Percentiles rank a stretch among this genome's conserved stretches.
Conservation (phyloP, 257 asterid species). For the Solanum commersonii region DNA sequence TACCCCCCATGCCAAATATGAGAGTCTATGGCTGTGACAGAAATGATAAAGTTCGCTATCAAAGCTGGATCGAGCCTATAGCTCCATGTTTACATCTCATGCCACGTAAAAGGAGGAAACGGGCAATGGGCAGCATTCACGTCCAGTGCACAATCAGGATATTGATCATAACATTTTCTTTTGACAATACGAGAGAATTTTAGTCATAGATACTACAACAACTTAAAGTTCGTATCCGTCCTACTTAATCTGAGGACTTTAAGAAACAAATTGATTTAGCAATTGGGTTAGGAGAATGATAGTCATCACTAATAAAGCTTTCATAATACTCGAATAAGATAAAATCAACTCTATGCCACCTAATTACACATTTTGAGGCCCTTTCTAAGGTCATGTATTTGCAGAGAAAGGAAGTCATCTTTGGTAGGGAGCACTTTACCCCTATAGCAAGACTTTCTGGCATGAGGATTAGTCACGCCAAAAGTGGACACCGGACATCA, state of each 20-base stretch:
- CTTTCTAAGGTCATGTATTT: neutral
- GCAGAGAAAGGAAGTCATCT: neutral
- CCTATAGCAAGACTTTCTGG: neutral
- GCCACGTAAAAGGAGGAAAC: too few relatives aligned
- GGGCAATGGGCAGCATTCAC: neutral
- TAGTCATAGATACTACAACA: neutral
- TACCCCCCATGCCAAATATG: neutral
- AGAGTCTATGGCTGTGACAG: neutral
- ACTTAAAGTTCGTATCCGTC: neutral
- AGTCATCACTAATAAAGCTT: neutral
- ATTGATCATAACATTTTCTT: neutral
- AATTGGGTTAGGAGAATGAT: neutral
- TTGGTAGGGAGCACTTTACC: neutral
- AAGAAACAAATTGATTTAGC: neutral
- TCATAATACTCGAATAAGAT: neutral
- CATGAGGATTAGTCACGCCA: neutral
- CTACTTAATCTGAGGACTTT: neutral
- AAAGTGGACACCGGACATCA: neutral
- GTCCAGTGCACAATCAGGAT: neutral
- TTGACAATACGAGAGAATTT: neutral
- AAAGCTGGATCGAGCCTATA: too few relatives aligned
- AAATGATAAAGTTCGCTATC: too few relatives aligned
- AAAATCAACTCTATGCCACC: neutral
- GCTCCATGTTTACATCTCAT: too few relatives aligned
- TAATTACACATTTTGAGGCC: neutral